Conservation (phyloP, 495 filamentous ascomycete species). For the Penicillium canescens region DNA sequence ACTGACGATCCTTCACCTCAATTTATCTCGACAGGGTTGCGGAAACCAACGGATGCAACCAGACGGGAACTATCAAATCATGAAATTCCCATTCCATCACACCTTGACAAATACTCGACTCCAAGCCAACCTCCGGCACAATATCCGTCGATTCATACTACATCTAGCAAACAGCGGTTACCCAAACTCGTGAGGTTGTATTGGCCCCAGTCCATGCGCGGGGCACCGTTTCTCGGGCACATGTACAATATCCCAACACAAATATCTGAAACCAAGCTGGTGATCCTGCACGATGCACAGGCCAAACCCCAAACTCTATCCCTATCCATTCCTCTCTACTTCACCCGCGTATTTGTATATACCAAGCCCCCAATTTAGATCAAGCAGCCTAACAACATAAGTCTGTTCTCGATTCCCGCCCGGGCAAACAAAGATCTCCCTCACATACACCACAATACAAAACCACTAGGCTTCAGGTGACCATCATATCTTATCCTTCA, state of each 20-base stretch:
- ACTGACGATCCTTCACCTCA: no score
- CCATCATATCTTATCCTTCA: background rate
- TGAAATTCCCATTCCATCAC: background rate
- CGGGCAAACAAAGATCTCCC: background rate
- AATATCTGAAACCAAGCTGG: background rate
- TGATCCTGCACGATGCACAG: background rate
- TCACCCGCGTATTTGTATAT: background rate
- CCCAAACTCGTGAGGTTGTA: background rate
- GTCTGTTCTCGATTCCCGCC: background rate
- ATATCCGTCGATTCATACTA: background rate
- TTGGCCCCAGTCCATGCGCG: background rate
- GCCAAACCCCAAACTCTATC: background rate
- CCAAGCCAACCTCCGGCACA: no score
- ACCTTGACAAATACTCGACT: background rate
- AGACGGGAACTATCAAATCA: background rate
- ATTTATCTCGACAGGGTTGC: background rate
- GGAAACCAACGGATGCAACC: background rate
- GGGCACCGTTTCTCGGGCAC: background rate
- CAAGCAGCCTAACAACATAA: no score
- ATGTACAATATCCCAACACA: background rate
- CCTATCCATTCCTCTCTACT: background rate
- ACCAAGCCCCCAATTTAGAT: no score
- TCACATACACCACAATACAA: no score
- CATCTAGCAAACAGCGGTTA: background rate
- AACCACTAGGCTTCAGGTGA: background rate